Evolutionary conservation across 768 basidiomycete species (phyloP), one percentile per base, ranked within the genome.

Genomic region (Boletus fagicola): DNA sequence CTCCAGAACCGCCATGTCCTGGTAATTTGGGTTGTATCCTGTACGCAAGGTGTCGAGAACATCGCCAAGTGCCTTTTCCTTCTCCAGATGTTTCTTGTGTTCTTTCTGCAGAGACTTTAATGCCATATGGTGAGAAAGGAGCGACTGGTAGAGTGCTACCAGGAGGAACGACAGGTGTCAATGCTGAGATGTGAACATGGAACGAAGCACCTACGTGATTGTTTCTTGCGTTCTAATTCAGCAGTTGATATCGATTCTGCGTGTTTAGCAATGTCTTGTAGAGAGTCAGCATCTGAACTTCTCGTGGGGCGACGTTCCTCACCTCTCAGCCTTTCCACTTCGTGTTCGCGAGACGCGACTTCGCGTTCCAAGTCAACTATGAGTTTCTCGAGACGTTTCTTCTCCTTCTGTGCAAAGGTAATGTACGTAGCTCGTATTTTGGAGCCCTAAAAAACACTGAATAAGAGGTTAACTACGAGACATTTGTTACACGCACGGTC

Each of bases 1-100:
- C 63, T 96, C 95, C 30, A 97, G 83, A 48, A 98, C 96, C 2
- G 94, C 94, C 96, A 99, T 98, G 69, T 99, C 96, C 70, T 98
- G 95, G 74, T 98, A 98, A 72, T 99, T 99, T 16, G 96, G 96
- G 71, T 99, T 99, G 76, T 97, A 98, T 5, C 88, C 87, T 11
- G 83, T 82, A 22, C 92, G 82, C 12, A 99, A 82, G 30, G 86
- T 77, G 56, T 86, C 82, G 7, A 99, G 81, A 50, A 99, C 91
- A n/a, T 86, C 82, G 24, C 87, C 88, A 3, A 99, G 83, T 46
- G 84, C 79, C 58, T 82, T 82, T 66, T 95, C 86, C 51, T 88
- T 87, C 57, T 88, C 83, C 28, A 91, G 71, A 56, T 90, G 85
- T 58, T 85, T 83, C 55, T 85, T 76, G 68, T 92, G 78, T 66